Evolutionary conservation across 345 rosid genomes (phyloP).

Genomic region (Citrus mangshanensis): DNA sequence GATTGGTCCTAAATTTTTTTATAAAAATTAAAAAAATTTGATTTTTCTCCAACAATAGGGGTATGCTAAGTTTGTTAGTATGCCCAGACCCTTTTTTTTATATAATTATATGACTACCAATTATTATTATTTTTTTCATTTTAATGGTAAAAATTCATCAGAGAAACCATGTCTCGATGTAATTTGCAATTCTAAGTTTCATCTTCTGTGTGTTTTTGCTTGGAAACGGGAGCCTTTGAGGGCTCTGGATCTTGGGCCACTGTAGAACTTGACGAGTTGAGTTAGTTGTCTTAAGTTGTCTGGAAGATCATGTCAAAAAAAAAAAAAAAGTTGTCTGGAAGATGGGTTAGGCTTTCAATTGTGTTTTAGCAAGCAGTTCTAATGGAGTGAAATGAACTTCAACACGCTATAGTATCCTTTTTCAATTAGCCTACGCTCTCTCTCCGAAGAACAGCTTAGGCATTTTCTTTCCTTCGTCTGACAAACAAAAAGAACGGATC

Average conservation of each 20-base stretch:
- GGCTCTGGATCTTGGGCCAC: neutral
- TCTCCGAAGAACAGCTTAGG: too few relatives aligned
- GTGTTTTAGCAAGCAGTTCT: neutral
- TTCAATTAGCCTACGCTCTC: too few relatives aligned
- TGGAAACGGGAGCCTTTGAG: neutral
- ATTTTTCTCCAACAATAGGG: neutral
- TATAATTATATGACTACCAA: neutral
- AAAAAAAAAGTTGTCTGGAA: too few relatives aligned
- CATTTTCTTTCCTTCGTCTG: too few relatives aligned
- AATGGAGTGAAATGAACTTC: neutral
- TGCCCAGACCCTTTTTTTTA: neutral
- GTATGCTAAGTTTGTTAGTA: neutral
- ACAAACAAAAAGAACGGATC: too few relatives aligned
- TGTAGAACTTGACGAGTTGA: too few relatives aligned
- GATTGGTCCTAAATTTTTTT: rapidly evolving
- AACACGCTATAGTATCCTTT: neutral
- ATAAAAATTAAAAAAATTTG: too few relatives aligned
- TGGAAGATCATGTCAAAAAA: too few relatives aligned
- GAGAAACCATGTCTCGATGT: neutral
- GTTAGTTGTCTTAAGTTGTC: too few relatives aligned
- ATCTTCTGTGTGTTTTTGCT: neutral
- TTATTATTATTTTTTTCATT: neutral
- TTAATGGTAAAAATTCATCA: neutral
- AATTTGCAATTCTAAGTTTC: neutral
- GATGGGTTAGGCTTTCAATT: too few relatives aligned